Conservation (phyloP, 2,329 filamentous ascomycete species). For the Epichloe brachyelytri region DNA sequence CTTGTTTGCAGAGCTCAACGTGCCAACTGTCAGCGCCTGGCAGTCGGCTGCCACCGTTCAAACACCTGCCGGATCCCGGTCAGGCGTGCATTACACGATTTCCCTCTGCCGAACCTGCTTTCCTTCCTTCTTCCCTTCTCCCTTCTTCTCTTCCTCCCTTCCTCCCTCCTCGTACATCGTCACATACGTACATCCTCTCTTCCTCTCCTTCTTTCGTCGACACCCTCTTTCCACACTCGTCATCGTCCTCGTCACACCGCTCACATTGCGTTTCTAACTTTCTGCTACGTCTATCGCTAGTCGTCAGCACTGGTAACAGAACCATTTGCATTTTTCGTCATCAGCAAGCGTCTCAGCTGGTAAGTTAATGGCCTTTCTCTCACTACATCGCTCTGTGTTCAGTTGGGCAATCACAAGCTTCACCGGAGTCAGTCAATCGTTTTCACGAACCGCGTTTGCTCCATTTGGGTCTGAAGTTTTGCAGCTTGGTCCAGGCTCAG, state of each 20-base stretch:
- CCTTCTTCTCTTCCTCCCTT: conserved; percentile 2
- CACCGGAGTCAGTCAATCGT: too few species aligned
- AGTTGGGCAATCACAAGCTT: too few species aligned
- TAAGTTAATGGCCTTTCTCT: neutral
- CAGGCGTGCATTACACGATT: neutral
- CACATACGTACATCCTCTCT: too few species aligned
- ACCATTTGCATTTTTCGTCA: neutral
- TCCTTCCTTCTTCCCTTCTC: conserved; percentile 7
- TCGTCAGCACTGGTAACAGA: neutral
- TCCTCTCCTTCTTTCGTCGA: neutral
- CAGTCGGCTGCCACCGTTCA: neutral
- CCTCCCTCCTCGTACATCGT: neutral
- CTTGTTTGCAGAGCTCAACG: neutral
- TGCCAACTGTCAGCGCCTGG: neutral
- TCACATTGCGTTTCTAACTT: neutral
- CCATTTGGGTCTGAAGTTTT: too few species aligned
- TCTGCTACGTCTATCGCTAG: neutral
- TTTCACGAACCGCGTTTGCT: too few species aligned
- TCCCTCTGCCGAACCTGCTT: conserved; percentile 2
- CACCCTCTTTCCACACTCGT: neutral
- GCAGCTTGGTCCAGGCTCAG: too few species aligned
- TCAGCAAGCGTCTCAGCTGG: neutral
- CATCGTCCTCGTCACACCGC: neutral
- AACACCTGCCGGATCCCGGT: neutral
- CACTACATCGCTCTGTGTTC: too few species aligned